These are phyloP conservation scores for Fusarium buharicum DNA, from an alignment of 2,329 filamentous ascomycete genomes.

Conservation along the genomic window DNA sequence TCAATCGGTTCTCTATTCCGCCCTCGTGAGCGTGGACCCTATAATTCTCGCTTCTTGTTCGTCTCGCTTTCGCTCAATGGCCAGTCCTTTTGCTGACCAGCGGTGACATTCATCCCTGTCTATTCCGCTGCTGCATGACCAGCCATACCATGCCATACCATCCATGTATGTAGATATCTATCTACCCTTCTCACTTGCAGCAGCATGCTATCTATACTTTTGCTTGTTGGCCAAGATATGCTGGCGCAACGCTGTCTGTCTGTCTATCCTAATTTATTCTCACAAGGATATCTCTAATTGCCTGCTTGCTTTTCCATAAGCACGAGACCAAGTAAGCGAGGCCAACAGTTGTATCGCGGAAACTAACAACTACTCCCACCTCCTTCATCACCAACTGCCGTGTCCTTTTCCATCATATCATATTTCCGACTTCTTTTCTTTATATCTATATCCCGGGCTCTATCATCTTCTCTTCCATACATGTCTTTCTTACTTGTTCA, in stretches of 20 bases:
- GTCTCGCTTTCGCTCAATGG: conserved; percentile 29
- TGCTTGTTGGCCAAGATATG: no score
- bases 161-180: no score
- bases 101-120: conserved; percentile 32
- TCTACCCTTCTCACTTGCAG: not conserved
- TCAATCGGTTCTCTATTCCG: conserved; percentile 36
- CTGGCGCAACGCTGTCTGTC: no score
- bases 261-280: no score
- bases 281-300: no score
- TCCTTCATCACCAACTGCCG: conserved; percentile 9
- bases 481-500: not conserved
- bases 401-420: conserved; percentile 10
- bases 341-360: conserved; percentile 19
- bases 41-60: conserved; percentile 37
- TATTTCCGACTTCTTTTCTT: not conserved
- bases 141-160: not conserved
- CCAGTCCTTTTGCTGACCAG: conserved; percentile 11
- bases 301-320: conserved; percentile 18
- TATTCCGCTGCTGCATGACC: conserved; percentile 12
- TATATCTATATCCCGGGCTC: conserved; percentile 1
- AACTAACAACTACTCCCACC: conserved; percentile 22
- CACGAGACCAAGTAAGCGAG: conserved; percentile 29
- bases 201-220: no score
- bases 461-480: not conserved
- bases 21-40: conserved; percentile 26